Evolutionary conservation across 1,284 basidiomycete genomes (phyloP), one percentile per base, ranked within the genome.

Genomic region (Apiotrichum laibachii): DNA sequence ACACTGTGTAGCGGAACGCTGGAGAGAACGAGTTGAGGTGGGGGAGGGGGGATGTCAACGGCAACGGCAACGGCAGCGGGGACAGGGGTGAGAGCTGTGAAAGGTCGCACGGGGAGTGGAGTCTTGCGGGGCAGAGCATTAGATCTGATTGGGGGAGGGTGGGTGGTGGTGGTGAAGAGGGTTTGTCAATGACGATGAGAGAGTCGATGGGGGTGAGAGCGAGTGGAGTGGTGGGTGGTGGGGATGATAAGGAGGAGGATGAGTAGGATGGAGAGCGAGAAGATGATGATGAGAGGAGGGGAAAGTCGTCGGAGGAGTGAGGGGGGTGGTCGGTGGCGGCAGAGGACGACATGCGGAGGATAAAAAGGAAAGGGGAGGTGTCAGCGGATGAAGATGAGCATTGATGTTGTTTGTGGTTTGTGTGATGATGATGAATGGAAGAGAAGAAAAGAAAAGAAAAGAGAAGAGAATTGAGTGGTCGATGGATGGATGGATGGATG

Each of bases 41-140:
- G 10, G 40, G n/a, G 37, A 52, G 33, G 11, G 48, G 47, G 16
- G 55, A 46, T 43, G 19, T 7, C 39, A 44, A 6, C 10, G 55
- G 2, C 15, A 37, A 21, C 11, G 31, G 13, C 39, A 56, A 19
- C 10, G 46, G 47, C 21, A 34, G 50, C 11, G 55, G 53, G 10
- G 53, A 47, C 4, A 47, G 39, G 6, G 51, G 51, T 33, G 56
- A 53, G 11, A 47, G 39, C 13, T 49, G 50, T 21, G 50, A 46
- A 21, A 57, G 45, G 44, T 58, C 56, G 56, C 37, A 37, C 10
- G 50, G 51, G 10, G 51, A 58, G 31, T 46, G 51, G 19, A 51
- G 37, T 33, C 51, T 18, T 33, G 51, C 37, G 18, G 44, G 44
- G 40, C 56, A 50, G 40, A 58, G 56, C 56, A 58, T 58, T 37